Base-by-base conservation (phyloP, 352 stramenopile species). In the Phytophthora boehmeriae region DNA sequence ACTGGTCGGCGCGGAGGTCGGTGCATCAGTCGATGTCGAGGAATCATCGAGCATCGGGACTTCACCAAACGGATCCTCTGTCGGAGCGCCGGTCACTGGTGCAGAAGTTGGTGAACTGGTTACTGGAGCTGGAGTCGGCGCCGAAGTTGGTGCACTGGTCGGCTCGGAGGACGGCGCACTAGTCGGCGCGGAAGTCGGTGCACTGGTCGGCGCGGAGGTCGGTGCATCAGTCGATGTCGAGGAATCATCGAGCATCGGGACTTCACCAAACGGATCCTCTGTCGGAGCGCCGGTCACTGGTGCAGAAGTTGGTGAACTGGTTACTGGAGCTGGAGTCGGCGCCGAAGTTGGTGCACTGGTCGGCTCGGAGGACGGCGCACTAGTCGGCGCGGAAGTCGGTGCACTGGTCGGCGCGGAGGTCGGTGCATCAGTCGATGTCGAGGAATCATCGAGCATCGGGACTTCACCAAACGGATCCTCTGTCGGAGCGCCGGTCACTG, bases 201-300 rank as follows among this genome's bases (percentile, higher is more conserved):
- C n/a, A n/a, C n/a, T n/a, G n/a, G n/a, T n/a, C n/a, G n/a, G n/a
- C n/a, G n/a, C n/a, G n/a, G n/a, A n/a, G n/a, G n/a, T n/a, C n/a
- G n/a, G 50, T 22, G 66, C 43, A 6, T 50, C 28, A 17, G 60
- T 67, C 27, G 62, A 35, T n/a, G 43, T 57, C 5, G 39, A 16
- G 25, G 56, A n/a, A n/a, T n/a, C n/a, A n/a, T n/a, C n/a, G n/a
- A n/a, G n/a, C n/a, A n/a, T n/a, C n/a, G n/a, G n/a, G n/a, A n/a
- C n/a, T n/a, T n/a, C n/a, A n/a, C n/a, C n/a, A n/a, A n/a, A n/a
- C n/a, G n/a, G n/a, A n/a, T n/a, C n/a, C n/a, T n/a, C n/a, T n/a
- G n/a, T n/a, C n/a, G 49, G n/a, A 41, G 41, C 27, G 17, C 19
- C 5, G 10, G 54, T 62, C 3, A 19, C 25, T 16, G 58, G 32